Conservation (phyloP, 177 flowering plant species). For the Tripterygium wilfordii region DNA sequence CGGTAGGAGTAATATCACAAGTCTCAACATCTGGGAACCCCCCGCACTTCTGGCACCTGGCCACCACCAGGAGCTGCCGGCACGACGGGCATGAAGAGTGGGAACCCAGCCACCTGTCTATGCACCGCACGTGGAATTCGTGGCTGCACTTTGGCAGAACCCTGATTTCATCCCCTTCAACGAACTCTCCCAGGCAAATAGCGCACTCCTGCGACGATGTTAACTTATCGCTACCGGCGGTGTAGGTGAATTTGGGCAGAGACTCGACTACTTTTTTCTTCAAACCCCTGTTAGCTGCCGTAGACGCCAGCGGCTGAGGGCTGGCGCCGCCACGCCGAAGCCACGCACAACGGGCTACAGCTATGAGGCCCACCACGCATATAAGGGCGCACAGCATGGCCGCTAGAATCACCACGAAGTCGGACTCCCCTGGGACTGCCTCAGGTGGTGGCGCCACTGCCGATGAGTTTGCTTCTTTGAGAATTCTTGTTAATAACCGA, state of each 20-base stretch:
- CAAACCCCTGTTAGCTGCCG: slow-evolving; percentile 23
- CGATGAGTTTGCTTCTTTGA: slow-evolving; percentile 1
- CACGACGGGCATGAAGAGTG: slow-evolving; percentile 39
- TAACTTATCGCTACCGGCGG: background rate
- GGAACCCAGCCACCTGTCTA: slow-evolving; percentile 31
- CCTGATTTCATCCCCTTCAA: slow-evolving; percentile 31
- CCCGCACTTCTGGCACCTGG: slow-evolving; percentile 20
- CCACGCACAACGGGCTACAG: slow-evolving; percentile 30
- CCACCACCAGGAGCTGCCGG: slow-evolving; percentile 24
- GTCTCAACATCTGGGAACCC: slow-evolving; percentile 12
- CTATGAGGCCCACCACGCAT: slow-evolving; percentile 25
- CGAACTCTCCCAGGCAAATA: slow-evolving; percentile 39
- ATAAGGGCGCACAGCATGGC: slow-evolving; percentile 31
- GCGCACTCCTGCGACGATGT: slow-evolving; percentile 22
- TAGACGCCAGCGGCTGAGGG: background rate
- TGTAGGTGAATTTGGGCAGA: slow-evolving; percentile 27
- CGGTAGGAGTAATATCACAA: too few relatives aligned
- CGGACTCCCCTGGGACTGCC: slow-evolving; percentile 20
- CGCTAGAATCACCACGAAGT: slow-evolving; percentile 29
- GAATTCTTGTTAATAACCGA: slow-evolving; percentile 5
- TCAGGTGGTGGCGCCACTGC: slow-evolving; percentile 16
- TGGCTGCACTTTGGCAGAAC: slow-evolving; percentile 38
- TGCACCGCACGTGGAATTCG: slow-evolving; percentile 31
- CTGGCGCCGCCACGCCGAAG: slow-evolving; percentile 15
- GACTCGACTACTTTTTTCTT: slow-evolving; percentile 33